Base-by-base conservation (phyloP, 2,329 filamentous ascomycete genomes). In the Penicillium rolfsii region DNA sequence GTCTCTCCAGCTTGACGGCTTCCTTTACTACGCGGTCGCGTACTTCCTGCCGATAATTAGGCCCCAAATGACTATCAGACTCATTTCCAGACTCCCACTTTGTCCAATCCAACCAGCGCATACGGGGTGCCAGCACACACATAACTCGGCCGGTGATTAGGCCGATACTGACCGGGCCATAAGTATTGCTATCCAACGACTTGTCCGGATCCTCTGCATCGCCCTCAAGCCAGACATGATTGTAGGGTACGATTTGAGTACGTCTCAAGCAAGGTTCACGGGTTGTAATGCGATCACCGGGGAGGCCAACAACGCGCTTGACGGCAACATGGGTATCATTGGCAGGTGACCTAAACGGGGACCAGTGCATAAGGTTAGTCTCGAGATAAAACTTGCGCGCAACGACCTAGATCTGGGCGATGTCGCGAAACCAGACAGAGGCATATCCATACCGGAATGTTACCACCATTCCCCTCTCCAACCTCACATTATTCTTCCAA, bases 161-260 rank as follows among this genome's bases (percentile, higher is more conserved):
- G 57, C 85, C 86, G 65, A 86, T 86, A 26, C 90, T 89, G 52
- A 96, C 87, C 5, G 95, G 92, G 0, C 95, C 95, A 76, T 96
- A 97, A 12, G 87, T 87, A 77, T 97, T 96, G 76, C 93, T 97
- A 79, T 99, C 95, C 61, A 88, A 76, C 58, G 87, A 91, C 69
- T 85, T 85, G 54, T 85, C 83, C 68, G 86, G 85, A 70, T 85
- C 85, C 30, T 70, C 71, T 12, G 90, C 92, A 73, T 99, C 95
- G 1, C 95, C 95, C 74, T 98, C 94, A 0, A 99, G 87, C 95
- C 95, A 99, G 30, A 98, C 84, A 79, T 98, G 93, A 19, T 92
- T 92, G 64, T 84, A 84, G 5, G 93, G 94, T 24, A 99, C 85
- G 64, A 84, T 83, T 52, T 80, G 77, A 43, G 82, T 76, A 14